Conservation (phyloP, 352 stramenopile genomes). For the Globisporangium echinulatum region DNA sequence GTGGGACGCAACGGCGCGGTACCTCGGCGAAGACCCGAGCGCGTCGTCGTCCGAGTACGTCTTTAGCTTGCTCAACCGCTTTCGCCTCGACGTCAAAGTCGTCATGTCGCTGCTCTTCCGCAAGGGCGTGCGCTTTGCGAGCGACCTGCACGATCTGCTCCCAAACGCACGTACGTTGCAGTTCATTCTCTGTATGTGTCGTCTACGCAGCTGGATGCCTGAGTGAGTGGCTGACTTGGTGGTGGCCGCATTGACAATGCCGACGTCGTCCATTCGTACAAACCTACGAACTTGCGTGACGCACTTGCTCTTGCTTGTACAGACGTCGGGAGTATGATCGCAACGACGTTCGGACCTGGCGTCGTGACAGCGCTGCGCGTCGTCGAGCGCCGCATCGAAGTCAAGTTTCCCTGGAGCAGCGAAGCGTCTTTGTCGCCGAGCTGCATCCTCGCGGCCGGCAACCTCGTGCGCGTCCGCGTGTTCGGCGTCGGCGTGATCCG, state of each 20-base stretch:
- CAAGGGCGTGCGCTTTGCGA: slow-evolving; percentile 45
- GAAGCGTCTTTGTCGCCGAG: slow-evolving; percentile 48
- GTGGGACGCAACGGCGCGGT: slow-evolving; percentile 60
- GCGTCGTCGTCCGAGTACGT: slow-evolving; percentile 67
- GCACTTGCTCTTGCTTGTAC: neutral
- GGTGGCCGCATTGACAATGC: neutral
- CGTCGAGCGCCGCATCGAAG: slow-evolving; percentile 46
- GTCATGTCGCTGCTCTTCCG: slow-evolving; percentile 54
- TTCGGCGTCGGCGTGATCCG: slow-evolving; percentile 65
- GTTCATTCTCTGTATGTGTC: neutral
- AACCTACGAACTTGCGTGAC: too few relatives aligned
- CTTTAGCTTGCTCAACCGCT: slow-evolving; percentile 58
- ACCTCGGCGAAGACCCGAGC: slow-evolving; percentile 56
- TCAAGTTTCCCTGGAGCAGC: slow-evolving; percentile 65
- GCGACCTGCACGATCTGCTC: slow-evolving; percentile 21
- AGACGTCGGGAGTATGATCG: slow-evolving; percentile 62
- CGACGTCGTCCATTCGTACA: too few relatives aligned
- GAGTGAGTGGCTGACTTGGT: neutral
- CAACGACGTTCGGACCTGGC: slow-evolving; percentile 51
- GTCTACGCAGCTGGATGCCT: neutral
- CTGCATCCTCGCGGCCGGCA: slow-evolving; percentile 38
- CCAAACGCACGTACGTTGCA: slow-evolving; percentile 36
- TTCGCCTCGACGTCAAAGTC: slow-evolving; percentile 73
- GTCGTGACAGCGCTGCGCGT: slow-evolving; percentile 57
- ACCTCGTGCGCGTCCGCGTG: slow-evolving; percentile 35